Evolutionary conservation across 106 monocot genomes (phyloP).

Genomic region (Allium cepa): DNA sequence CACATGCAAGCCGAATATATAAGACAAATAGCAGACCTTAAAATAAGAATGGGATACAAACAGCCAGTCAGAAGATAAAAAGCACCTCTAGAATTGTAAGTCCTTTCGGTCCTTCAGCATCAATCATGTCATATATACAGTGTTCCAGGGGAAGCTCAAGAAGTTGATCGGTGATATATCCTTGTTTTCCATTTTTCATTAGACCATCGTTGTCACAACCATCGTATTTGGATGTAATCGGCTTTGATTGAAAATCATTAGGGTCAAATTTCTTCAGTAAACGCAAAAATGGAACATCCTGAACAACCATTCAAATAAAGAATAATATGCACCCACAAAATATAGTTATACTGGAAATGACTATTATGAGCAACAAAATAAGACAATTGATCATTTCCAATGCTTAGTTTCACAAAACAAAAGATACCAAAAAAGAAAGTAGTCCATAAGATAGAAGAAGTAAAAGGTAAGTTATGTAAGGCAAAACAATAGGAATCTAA

Average conservation of each 20-base stretch:
- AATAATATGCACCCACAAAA: background rate
- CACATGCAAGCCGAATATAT: background rate
- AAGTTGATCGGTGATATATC: constrained; percentile 65
- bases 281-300: constrained; percentile 65
- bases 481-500: background rate
- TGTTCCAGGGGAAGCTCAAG: constrained; percentile 74
- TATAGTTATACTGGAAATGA: no score
- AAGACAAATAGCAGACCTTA: background rate
- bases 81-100: constrained; percentile 77
- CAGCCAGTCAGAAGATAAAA: background rate
- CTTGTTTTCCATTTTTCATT: constrained; percentile 40
- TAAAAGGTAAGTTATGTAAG: background rate
- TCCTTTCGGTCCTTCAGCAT: constrained; percentile 75
- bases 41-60: background rate
- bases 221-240: constrained; percentile 20
- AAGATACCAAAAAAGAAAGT: background rate
- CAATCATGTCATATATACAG: constrained; percentile 81
- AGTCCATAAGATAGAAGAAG: background rate
- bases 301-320: constrained; percentile 13
- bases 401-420: background rate
- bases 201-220: constrained; percentile 15
- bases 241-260: constrained; percentile 68
- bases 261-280: constrained; percentile 64
- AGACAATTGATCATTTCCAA: background rate
- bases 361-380: background rate